Base-by-base conservation (phyloP, 352 stramenopile species). In the Achlya hypogyna region DNA sequence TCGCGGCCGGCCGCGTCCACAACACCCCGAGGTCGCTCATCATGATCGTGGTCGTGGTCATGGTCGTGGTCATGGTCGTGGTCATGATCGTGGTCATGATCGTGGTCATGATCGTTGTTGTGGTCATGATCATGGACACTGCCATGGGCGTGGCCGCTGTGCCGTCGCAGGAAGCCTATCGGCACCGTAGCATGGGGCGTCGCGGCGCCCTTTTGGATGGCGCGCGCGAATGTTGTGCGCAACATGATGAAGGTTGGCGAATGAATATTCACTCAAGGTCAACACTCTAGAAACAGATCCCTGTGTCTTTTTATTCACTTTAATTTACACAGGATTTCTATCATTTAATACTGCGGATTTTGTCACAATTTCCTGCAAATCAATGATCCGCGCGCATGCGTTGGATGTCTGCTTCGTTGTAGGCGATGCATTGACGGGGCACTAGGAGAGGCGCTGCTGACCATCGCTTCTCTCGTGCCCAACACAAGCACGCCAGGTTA, bases 61-160 rank as follows among this genome's bases (percentile, higher is more conserved):
- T 64, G 5, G 29, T 22, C 22, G 29, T 62, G 53, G n/a, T 51
- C 35, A 29, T 64, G 54, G 27, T 63, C 34, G 23, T 67, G n/a
- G 16, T 58, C 47, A 27, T 47, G 28, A n/a, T 47, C 60, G 22
- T 54, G 42, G 40, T 34, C 35, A 27, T 64, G 56, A 53, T 51
- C 16, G 42, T 64, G 56, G 16, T 59, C 23, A 32, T 64, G 56
- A n/a, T 51, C 34, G 23, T 63, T 25, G 28, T 51, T 18, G 29
- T 64, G 56, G 25, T 51, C 35, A 20, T 64, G 54, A 53, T 63
- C 35, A 51, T 64, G 56, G 35, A 22, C 16, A 27, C 28, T 22
- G 23, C 29, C n/a, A 53, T 63, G 25, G 25, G 28, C 25, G 14
- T 51, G 18, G 29, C 35, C 25, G 14, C 29, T 51, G 56, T 64